Percentiles rank a stretch among this genome's conserved stretches.
These are phyloP conservation scores for Roridomyces roridus DNA, from an alignment of 768 basidiomycete genomes.

Conservation along the genomic window DNA sequence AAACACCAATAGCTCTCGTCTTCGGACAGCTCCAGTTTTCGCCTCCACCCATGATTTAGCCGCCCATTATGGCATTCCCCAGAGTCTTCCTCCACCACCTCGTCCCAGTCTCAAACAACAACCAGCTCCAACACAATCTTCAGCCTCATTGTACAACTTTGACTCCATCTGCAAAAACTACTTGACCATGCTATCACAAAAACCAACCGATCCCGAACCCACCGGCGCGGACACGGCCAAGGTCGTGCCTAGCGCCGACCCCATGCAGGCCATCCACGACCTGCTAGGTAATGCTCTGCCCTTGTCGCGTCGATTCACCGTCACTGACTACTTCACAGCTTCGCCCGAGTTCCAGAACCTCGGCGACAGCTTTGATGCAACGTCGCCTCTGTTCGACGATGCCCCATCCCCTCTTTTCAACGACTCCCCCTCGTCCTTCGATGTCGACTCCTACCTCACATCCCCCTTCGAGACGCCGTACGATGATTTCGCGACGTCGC, in stretches of 20 bases:
- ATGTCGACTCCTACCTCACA: slow-evolving; percentile 20
- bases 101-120: slow-evolving; percentile 57
- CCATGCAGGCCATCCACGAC: slow-evolving; percentile 21
- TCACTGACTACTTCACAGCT: slow-evolving; percentile 4
- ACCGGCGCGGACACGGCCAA: slow-evolving; percentile 30
- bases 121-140: slow-evolving; percentile 37
- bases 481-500: slow-evolving; percentile 24
- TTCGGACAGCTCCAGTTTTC: slow-evolving; percentile 72
- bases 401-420: slow-evolving; percentile 14
- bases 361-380: slow-evolving; percentile 20
- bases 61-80: slow-evolving; percentile 81
- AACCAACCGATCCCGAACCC: slow-evolving; percentile 47
- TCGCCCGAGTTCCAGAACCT: slow-evolving; percentile 25
- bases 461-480: slow-evolving; percentile 25
- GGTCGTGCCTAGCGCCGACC: slow-evolving; percentile 19
- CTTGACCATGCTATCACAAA: slow-evolving; percentile 69
- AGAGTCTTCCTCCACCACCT: slow-evolving; percentile 71
- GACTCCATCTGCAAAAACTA: slow-evolving; percentile 63
- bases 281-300: slow-evolving; percentile 20
- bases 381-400: slow-evolving; percentile 19
- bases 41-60: slow-evolving; percentile 70
- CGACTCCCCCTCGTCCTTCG: slow-evolving; percentile 4
- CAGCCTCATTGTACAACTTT: slow-evolving; percentile 47
- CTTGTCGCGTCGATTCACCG: neutral
- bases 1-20: slow-evolving; percentile 62